A percentile compares a stretch with the other conserved stretches of the same genome.
Conservation (phyloP, 164 flowering plant species). For the Stephania japonica region DNA sequence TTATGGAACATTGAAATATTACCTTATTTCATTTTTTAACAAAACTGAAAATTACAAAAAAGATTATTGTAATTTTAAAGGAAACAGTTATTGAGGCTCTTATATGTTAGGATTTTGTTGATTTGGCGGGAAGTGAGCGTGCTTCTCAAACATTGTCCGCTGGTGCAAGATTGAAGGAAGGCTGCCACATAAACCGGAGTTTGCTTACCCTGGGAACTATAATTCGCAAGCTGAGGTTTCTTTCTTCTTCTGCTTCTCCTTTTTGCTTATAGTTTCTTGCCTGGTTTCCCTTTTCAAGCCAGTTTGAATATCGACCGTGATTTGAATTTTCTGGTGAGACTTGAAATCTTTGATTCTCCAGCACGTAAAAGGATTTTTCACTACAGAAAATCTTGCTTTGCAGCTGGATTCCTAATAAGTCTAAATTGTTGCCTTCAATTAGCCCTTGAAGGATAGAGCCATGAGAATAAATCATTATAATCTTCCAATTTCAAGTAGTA, state of each 20-base stretch:
- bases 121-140: constrained; percentile 98
- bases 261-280: not conserved
- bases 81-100: not conserved
- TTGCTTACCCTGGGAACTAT: constrained; percentile 89
- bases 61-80: not conserved
- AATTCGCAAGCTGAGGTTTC: constrained; percentile 83
- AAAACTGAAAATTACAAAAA: too few species aligned
- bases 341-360: not conserved
- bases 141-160: constrained; percentile 84
- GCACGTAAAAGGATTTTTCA: not conserved
- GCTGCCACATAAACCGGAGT: constrained; percentile 94
- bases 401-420: not conserved
- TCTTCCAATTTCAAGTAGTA: too few species aligned
- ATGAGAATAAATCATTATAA: not conserved
- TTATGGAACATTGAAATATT: not conserved
- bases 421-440: not conserved
- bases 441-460: not conserved
- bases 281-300: not conserved
- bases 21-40: not conserved
- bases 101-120: constrained; percentile 74
- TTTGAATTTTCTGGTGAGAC: not conserved
- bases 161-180: constrained; percentile 90
- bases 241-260: not conserved
- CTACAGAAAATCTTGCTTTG: not conserved
- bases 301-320: not conserved